A percentile compares a stretch with the other conserved stretches of the same genome.
Evolutionary conservation across 1,284 basidiomycete genomes (phyloP).

Genomic region (Ganoderma sp.): DNA sequence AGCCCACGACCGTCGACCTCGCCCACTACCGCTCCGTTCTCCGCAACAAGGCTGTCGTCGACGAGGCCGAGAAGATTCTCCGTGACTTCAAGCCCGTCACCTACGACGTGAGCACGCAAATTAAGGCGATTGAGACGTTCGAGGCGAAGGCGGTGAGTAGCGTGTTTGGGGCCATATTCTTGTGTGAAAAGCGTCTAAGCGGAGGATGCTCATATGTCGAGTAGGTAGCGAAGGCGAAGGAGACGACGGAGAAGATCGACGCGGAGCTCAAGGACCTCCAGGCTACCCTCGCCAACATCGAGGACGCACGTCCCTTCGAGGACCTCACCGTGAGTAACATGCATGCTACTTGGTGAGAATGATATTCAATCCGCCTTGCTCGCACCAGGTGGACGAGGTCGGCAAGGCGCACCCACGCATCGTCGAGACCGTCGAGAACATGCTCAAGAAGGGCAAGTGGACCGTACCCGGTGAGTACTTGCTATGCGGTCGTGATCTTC

Average conservation of each 20-base stretch:
- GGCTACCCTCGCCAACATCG: slow-evolving; percentile 95
- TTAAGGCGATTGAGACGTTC: slow-evolving; percentile 97
- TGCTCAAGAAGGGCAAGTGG: slow-evolving; percentile 99
- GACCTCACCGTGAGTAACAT: slow-evolving; percentile 83
- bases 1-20: slow-evolving; percentile 87
- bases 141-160: slow-evolving; percentile 92
- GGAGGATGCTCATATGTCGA: background rate
- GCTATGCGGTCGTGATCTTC: background rate
- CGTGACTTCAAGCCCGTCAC: slow-evolving; percentile 93
- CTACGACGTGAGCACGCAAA: slow-evolving; percentile 91
- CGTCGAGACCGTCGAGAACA: slow-evolving; percentile 91
- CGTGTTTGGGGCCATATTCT: background rate
- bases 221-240: slow-evolving; percentile 90
- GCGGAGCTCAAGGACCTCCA: slow-evolving; percentile 92
- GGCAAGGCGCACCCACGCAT: slow-evolving; percentile 94
- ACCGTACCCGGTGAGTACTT: slow-evolving; percentile 80
- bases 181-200: background rate
- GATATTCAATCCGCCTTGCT: background rate
- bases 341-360: slow-evolving; percentile 7
- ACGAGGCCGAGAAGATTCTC: slow-evolving; percentile 91
- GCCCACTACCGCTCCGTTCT: slow-evolving; percentile 89
- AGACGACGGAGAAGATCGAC: slow-evolving; percentile 91
- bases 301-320: slow-evolving; percentile 97
- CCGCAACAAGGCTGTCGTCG: slow-evolving; percentile 92
- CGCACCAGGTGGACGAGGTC: slow-evolving; percentile 82